A percentile compares a stretch with the other conserved stretches of the same genome.
These are phyloP conservation scores for Diplodia sapinea DNA, from an alignment of 2,329 filamentous ascomycete genomes.

Conservation along the genomic window DNA sequence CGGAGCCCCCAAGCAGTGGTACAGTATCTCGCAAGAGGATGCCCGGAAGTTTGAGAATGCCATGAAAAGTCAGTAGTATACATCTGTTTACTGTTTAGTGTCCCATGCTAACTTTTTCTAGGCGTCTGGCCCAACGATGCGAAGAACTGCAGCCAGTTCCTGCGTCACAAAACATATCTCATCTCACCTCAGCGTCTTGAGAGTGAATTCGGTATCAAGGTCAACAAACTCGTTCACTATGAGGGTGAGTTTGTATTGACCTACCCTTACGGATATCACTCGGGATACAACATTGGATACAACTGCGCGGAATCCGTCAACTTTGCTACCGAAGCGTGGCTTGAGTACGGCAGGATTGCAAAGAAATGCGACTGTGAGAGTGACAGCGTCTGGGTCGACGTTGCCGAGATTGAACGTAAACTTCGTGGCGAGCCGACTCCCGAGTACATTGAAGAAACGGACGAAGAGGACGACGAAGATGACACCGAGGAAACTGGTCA, in stretches of 20 bases:
- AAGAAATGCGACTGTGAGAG: slow-evolving; percentile 97
- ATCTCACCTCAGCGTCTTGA: slow-evolving; percentile 89
- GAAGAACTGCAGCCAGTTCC: slow-evolving; percentile 93
- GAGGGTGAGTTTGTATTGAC: slow-evolving; percentile 98
- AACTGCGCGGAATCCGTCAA: slow-evolving; percentile 99
- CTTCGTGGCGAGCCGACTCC: slow-evolving; percentile 81
- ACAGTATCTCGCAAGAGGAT: slow-evolving; percentile 96
- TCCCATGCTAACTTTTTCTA: slow-evolving; percentile 22
- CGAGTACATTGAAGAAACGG: slow-evolving; percentile 80
- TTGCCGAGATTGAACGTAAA: slow-evolving; percentile 93
- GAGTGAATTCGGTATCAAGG: slow-evolving; percentile 89
- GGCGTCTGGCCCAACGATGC: slow-evolving; percentile 88
- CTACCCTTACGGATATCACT: slow-evolving; percentile 98
- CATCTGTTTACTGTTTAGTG: not conserved
- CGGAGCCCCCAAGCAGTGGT: slow-evolving; percentile 98
- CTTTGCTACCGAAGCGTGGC: slow-evolving; percentile 93
- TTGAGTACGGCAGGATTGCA: slow-evolving; percentile 92
- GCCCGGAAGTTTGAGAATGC: slow-evolving; percentile 89
- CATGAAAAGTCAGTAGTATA: slow-evolving; percentile 72
- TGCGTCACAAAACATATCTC: slow-evolving; percentile 96
- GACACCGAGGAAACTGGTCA: slow-evolving; percentile 57
- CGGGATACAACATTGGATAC: slow-evolving; percentile 96
- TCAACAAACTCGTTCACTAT: slow-evolving; percentile 94
- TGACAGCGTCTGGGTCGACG: slow-evolving; percentile 98
- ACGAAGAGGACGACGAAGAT: slow-evolving; percentile 69